A percentile compares a stretch with the other conserved stretches of the same genome.
Evolutionary conservation across 805 yeast genomes (phyloP).

Genomic region (Nakazawaea wickerhamii): DNA sequence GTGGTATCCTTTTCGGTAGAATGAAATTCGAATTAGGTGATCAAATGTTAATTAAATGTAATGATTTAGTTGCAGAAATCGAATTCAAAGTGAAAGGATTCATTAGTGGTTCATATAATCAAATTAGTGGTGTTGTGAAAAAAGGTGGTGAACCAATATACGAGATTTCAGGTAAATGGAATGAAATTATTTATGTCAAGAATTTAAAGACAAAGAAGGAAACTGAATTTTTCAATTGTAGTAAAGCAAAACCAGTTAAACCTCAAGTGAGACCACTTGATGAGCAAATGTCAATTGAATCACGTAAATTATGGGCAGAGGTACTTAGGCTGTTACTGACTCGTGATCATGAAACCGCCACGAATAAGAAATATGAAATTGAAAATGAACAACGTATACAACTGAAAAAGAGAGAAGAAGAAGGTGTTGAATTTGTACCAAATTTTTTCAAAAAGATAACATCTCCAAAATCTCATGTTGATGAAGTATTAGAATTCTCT

Average conservation of each 20-base stretch:
- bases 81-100: constrained; percentile 96
- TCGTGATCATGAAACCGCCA: constrained; percentile 78
- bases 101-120: constrained; percentile 87
- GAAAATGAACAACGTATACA: constrained; percentile 79
- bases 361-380: constrained; percentile 80
- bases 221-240: constrained; percentile 55
- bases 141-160: constrained; percentile 49
- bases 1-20: constrained; percentile 89
- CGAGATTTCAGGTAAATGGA: constrained; percentile 89
- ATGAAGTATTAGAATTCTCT: constrained; percentile 49
- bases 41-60: constrained; percentile 71
- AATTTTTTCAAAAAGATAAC: constrained; percentile 56
- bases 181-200: constrained; percentile 71
- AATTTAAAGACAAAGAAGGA: constrained; percentile 43
- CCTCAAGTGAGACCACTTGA: constrained; percentile 74
- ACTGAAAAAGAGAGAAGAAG: constrained; percentile 70
- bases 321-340: constrained; percentile 77
- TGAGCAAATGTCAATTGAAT: constrained; percentile 80
- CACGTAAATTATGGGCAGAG: constrained; percentile 75
- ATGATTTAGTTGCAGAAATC: constrained; percentile 63
- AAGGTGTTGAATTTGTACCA: constrained; percentile 78
- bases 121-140: constrained; percentile 70
- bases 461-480: constrained; percentile 24
- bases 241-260: constrained; percentile 40
- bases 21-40: constrained; percentile 91